phyloP scores from a whole-genome alignment of 2,329 filamentous ascomycete species.

The Cladosporium sp. region DNA sequence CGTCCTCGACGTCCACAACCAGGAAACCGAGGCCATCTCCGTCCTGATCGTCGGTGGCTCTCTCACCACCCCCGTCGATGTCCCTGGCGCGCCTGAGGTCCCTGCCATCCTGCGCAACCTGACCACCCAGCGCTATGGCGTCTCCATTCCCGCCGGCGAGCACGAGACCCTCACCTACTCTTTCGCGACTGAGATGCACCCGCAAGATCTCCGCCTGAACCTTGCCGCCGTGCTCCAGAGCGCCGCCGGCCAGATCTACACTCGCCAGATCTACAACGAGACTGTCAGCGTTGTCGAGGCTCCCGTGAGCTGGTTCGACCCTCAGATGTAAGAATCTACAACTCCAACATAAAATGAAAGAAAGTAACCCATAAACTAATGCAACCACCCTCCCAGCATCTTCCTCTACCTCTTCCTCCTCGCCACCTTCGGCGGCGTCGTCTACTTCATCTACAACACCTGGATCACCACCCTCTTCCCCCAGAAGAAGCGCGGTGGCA shows the following conservation, averaged over 20 bases:
- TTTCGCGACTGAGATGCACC: conserved; percentile 89
- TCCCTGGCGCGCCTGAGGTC: conserved; percentile 53
- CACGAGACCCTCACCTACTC: conserved; percentile 76
- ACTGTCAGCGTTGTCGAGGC: conserved; percentile 86
- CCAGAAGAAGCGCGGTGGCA: conserved; percentile 65
- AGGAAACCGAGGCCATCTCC: conserved; percentile 73
- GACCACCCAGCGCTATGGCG: conserved; percentile 71
- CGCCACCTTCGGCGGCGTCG: conserved; percentile 72
- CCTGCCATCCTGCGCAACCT: conserved; percentile 75
- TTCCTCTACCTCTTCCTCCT: conserved; percentile 95
- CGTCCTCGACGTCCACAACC: conserved; percentile 78
- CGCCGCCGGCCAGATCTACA: conserved; percentile 68
- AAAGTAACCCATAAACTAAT: not conserved
- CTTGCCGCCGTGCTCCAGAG: conserved; percentile 73
- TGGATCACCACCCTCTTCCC: conserved; percentile 97
- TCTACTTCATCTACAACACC: conserved; percentile 97
- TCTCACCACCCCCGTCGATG: conserved; percentile 60
- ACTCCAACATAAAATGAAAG: not conserved
- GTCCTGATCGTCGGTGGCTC: conserved; percentile 76
- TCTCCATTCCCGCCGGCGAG: conserved; percentile 73
- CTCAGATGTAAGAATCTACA: conserved; percentile 74
- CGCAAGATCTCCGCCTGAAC: conserved; percentile 80
- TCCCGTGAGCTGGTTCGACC: conserved; percentile 87
- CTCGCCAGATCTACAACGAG: conserved; percentile 76
- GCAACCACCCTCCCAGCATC: conserved; percentile 61